Evolutionary conservation across 2,329 filamentous ascomycete species (phyloP), one percentile per base, ranked within the genome.

Genomic region (Sphaceloma murrayae): DNA sequence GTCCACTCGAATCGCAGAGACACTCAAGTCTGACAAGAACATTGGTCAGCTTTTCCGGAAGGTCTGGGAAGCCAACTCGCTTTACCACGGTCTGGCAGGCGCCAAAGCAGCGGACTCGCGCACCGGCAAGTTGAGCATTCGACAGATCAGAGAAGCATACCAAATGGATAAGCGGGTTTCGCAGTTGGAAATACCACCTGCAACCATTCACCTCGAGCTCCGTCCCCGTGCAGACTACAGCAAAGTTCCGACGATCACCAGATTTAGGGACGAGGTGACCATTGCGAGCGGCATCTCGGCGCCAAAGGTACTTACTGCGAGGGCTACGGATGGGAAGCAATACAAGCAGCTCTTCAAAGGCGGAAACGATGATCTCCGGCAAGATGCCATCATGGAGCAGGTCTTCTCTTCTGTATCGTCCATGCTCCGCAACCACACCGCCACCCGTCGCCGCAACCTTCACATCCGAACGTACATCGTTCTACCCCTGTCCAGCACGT

Each of bases 361-460:
- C 50, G 88, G 91, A 13, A 89, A 89, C 57, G 91, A 98, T 60
- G 89, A 98, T 59, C 74, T 99, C 9, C 83, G 93, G 6, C 91
- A 98, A 66, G 91, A 99, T 57, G 86, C 89, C 33, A 98, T 80
- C 69, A 99, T 99, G 93, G 93, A 98, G 63, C 91, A 99, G 64
- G 91, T 98, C 1, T 99, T 98, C 60, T 85, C 88, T 47, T 87
- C 94, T 63, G 91, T 95, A 16, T 96, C 87, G 47, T 84, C 85
- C 42, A 75, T 98, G 16, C 70, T 99, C 18, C 84, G 85, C 59
- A 80, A 85, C 38, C 87, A 96, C 61, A 80, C 85, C 45, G 75
- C 80, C 9, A 95, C 91, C 2, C 82, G 87, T 29, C 87, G 94
- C 58, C 81, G 91, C 4, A 85, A 85, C 51, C 71, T 99, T 8